A percentile compares a stretch with the other conserved stretches of the same genome.
These are phyloP conservation scores for Carex arenaria DNA, from an alignment of 202 grass and related monocot species.

Conservation along the genomic window DNA sequence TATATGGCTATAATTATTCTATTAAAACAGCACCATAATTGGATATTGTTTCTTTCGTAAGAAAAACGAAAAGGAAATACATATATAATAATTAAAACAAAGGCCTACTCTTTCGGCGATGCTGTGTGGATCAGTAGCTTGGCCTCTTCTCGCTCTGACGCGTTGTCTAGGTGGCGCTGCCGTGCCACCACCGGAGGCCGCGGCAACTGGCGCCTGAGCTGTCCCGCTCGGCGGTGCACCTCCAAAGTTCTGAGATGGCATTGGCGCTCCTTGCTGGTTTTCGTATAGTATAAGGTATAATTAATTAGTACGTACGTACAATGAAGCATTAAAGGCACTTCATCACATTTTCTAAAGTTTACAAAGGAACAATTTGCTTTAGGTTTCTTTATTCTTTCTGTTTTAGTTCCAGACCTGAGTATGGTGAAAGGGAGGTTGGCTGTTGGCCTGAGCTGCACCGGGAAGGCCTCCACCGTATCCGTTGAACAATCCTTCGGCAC, in stretches of 20 bases:
- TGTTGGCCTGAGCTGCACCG: constrained; percentile 27
- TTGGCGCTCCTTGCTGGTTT: constrained; percentile 48
- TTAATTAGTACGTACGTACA: constrained; percentile 16
- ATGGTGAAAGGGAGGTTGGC: constrained; percentile 27
- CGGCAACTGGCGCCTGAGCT: constrained; percentile 10
- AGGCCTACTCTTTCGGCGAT: constrained; percentile 90
- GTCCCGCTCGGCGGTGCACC: constrained; percentile 35
- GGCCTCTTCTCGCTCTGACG: constrained; percentile 68
- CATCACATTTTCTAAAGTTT: not conserved
- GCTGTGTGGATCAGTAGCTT: constrained; percentile 97
- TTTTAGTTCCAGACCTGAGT: constrained; percentile 4
- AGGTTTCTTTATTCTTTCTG: not conserved
- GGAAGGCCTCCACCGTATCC: constrained; percentile 35
- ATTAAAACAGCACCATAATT: constrained; percentile 38
- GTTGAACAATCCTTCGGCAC: constrained; percentile 23
- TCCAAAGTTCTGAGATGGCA: constrained; percentile 64
- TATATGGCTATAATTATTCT: constrained; percentile 9
- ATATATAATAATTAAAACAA: not conserved
- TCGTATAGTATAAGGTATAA: not conserved
- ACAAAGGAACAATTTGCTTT: not conserved
- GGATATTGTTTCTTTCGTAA: not conserved
- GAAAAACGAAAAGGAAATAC: not conserved
- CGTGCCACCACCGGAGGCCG: constrained; percentile 21
- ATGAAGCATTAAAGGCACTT: constrained; percentile 5
- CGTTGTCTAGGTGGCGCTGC: constrained; percentile 73